These are phyloP conservation scores for Hyaloscypha variabilis DNA, from an alignment of 495 filamentous ascomycete genomes.

Conservation along the genomic window DNA sequence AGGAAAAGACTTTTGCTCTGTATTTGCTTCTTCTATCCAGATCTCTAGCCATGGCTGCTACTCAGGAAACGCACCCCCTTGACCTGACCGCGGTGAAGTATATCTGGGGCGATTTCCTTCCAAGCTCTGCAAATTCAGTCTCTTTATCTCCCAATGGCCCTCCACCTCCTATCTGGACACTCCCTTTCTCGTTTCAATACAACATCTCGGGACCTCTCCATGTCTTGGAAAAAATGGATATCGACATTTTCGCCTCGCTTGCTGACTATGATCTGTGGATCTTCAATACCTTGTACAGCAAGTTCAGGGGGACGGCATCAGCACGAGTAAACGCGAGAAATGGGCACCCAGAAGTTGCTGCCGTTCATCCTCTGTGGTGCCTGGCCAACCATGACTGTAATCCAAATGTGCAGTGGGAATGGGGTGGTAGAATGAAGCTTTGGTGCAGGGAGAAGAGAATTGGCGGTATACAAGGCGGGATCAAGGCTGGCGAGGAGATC, in stretches of 20 bases:
- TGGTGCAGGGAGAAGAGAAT: conserved; percentile 46
- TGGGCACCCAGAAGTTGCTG: conserved; percentile 77
- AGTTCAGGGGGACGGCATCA: conserved; percentile 91
- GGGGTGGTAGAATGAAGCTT: conserved; percentile 83
- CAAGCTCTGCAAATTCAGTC: conserved; percentile 49
- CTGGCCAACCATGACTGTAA: conserved; percentile 91
- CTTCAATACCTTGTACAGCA: conserved; percentile 87
- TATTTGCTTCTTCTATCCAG: conserved; percentile 81
- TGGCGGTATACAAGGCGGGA: conserved; percentile 47
- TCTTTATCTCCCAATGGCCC: conserved; percentile 48
- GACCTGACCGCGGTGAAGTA: conserved; percentile 85
- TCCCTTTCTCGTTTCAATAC: conserved; percentile 87
- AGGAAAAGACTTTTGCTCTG: conserved; percentile 72
- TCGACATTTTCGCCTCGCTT: conserved; percentile 75
- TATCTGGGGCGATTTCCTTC: conserved; percentile 85
- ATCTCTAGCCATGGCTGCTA: conserved; percentile 80
- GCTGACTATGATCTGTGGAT: conserved; percentile 83
- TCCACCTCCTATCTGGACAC: conserved; percentile 62
- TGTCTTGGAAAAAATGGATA: conserved; percentile 86
- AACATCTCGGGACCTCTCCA: conserved; percentile 84
- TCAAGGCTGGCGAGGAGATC: conserved; percentile 80
- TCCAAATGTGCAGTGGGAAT: conserved; percentile 94
- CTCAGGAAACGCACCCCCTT: conserved; percentile 81
- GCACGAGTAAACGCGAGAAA: conserved; percentile 71
- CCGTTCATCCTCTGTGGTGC: conserved; percentile 59